A percentile compares a stretch with the other conserved stretches of the same genome.
Conservation (phyloP, 805 yeast species). For the Phaffomyces antillensis region DNA sequence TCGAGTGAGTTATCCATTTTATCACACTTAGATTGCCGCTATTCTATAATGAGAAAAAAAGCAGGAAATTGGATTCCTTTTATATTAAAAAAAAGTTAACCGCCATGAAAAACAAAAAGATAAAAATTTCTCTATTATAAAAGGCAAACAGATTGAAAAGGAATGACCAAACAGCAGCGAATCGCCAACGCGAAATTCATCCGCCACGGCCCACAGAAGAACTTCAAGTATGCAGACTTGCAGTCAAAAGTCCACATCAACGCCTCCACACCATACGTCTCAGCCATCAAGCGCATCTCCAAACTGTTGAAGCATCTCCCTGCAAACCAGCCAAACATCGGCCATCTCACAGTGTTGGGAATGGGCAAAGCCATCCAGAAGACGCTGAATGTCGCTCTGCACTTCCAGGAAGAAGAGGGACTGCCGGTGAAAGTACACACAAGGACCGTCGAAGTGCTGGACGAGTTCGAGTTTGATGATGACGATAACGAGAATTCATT, state of each 20-base stretch:
- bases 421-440: constrained; percentile 55
- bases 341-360: constrained; percentile 54
- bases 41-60: neutral
- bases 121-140: neutral
- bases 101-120: neutral
- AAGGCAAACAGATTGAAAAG: constrained; percentile 12
- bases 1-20: too few species aligned
- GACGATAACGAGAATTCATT: constrained; percentile 26
- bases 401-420: constrained; percentile 45
- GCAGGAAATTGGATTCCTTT: neutral
- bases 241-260: constrained; percentile 52
- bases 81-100: neutral
- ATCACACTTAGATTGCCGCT: neutral
- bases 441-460: constrained; percentile 60
- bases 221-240: constrained; percentile 35
- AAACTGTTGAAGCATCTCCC: constrained; percentile 43
- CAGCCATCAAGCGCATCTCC: constrained; percentile 61
- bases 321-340: constrained; percentile 33
- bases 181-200: constrained; percentile 30
- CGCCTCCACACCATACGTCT: constrained; percentile 60
- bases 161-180: too few species aligned
- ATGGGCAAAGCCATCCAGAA: constrained; percentile 70
- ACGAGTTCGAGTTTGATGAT: constrained; percentile 45
- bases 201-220: constrained; percentile 48
- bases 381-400: constrained; percentile 53